These are phyloP conservation scores for Copromyces sp. DNA, from an alignment of 495 filamentous ascomycete species.

Conservation along the genomic window DNA sequence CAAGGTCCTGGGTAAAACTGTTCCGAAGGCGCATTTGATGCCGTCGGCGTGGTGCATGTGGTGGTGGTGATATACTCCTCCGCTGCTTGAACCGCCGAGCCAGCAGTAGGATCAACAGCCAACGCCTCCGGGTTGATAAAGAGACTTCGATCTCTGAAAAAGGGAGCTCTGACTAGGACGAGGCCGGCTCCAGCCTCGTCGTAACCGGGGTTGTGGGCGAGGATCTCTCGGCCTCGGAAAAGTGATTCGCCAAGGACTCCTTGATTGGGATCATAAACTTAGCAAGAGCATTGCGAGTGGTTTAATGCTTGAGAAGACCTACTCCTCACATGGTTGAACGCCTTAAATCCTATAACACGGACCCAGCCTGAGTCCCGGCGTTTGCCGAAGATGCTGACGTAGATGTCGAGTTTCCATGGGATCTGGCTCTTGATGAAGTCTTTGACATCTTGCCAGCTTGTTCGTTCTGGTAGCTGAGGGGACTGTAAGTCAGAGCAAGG, in stretches of 20 bases:
- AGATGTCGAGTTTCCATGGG: constrained; percentile 1
- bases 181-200: neutral
- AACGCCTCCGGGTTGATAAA: neutral
- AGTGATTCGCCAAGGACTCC: neutral
- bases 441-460: constrained; percentile 1
- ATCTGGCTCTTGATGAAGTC: constrained; percentile 6
- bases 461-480: neutral
- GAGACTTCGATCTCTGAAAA: neutral
- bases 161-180: constrained; percentile 2
- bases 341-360: constrained; percentile 5
- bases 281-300: neutral
- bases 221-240: constrained; percentile 1
- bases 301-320: neutral
- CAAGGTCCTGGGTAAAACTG: neutral
- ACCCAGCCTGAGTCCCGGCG: constrained; percentile 4
- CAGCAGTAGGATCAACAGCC: neutral
- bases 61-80: neutral
- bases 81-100: neutral
- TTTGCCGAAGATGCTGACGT: neutral
- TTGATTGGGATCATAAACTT: neutral
- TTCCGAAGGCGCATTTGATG: neutral
- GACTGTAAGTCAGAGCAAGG: neutral
- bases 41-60: neutral
- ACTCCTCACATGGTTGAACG: constrained; percentile 4
- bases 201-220: neutral